Base-by-base conservation (phyloP, 371 early-diverging fungal species). In the Chytridium lagenaria region DNA sequence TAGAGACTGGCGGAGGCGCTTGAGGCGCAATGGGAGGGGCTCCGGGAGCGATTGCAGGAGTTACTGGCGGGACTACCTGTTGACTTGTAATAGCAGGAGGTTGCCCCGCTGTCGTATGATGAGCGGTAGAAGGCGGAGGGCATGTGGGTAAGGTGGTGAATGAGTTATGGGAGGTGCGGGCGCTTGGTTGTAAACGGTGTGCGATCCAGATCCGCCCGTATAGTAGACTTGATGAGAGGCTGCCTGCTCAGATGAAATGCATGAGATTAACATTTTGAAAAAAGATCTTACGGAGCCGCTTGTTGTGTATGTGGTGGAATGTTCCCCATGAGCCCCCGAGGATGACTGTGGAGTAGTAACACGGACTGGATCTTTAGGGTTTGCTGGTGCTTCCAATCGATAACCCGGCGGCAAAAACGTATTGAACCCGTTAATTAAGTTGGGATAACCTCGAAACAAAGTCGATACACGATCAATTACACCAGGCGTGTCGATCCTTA, bases 401-500 rank as follows among this genome's bases (percentile, higher is more conserved):
- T 95, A 98, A 0, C 98, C 98, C 19, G 95, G 94, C 15, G 99
- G 99, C 66, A 99, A 79, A 80, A 99, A 99, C 0, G 99, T 98
- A 83, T 99, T 99, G 87, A 99, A 99, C 26, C 97, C 99, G 68
- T 90, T 92, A 50, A 99, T 95, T 38, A 99, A 87, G 39, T 87
- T 72, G 23, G 97, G 94, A 72, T 98, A 95, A 34, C 95, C 97
- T 66, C 91, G 88, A 80, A 99, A 99, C 64, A 99, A 85, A 15
- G 86, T 87, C 22, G 97, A 96, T 0, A 99, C 98, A 33, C 97
- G 94, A 61, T 95, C 93, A 78, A 99, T 99, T 1, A 99, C 99
- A 22, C 96, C 98, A 1, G 97, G 96, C 0, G 99, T 99, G 77
- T 98, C 97, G 70, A 99, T 98, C 64, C 38, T 30, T n/a, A 52